Conservation (phyloP, 306 rosid genomes). For the Ormosia semicastrata region DNA sequence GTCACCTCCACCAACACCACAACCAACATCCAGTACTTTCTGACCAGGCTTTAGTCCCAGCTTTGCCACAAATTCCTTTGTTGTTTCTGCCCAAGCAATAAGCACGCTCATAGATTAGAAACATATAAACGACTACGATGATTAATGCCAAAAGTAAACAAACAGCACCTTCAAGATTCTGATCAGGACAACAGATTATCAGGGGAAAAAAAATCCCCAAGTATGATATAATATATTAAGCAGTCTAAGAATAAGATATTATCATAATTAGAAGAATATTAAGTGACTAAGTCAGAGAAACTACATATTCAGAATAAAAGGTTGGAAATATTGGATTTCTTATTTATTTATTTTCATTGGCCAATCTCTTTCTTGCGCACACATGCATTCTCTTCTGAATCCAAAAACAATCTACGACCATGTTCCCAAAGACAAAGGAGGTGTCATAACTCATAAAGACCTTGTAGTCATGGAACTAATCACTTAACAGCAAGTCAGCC, state of each 20-base stretch:
- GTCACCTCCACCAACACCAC: conserved; percentile 97
- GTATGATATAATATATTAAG: not conserved
- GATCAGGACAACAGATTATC: not conserved
- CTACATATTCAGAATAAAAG: not conserved
- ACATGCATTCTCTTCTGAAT: not conserved
- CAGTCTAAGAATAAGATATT: not conserved
- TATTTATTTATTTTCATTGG: not conserved
- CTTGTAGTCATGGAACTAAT: not conserved
- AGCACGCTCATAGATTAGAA: not conserved
- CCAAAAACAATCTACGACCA: not conserved
- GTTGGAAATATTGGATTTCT: not conserved
- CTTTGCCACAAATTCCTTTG: conserved; percentile 76
- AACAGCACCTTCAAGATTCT: not conserved
- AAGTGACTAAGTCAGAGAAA: not conserved
- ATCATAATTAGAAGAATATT: not conserved
- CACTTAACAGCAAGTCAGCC: not conserved
- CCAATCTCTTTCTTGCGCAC: not conserved
- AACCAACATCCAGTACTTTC: conserved; percentile 91
- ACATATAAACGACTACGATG: not conserved
- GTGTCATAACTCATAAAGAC: not conserved
- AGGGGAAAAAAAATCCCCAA: not conserved
- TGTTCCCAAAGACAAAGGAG: not conserved
- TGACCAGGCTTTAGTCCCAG: conserved; percentile 79
- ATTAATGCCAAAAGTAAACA: not conserved
- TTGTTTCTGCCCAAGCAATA: conserved; percentile 66